These are phyloP conservation scores for Drechslerella coelobrocha DNA, from an alignment of 2,329 filamentous ascomycete genomes.

Conservation along the genomic window DNA sequence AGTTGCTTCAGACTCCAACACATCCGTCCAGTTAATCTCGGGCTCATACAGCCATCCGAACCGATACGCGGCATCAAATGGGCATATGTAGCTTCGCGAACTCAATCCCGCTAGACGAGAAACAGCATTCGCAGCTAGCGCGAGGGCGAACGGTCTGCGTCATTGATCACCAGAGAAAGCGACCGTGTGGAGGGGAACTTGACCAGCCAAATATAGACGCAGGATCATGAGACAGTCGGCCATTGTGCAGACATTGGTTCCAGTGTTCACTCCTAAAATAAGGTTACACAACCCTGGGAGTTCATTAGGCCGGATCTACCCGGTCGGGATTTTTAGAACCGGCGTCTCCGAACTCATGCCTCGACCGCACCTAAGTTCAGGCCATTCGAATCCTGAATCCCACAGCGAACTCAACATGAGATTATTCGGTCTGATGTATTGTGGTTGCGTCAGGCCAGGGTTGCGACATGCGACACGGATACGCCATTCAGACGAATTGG, in stretches of 20 bases:
- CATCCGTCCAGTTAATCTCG: neutral
- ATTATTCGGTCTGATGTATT: too few relatives aligned
- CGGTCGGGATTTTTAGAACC: constrained; percentile 37
- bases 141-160: neutral
- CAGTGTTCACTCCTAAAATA: constrained; percentile 16
- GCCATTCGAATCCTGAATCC: neutral
- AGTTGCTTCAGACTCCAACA: constrained; percentile 32
- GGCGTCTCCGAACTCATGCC: constrained; percentile 16
- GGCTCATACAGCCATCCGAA: neutral
- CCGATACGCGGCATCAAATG: neutral
- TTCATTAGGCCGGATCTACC: constrained; percentile 31
- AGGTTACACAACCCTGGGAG: constrained; percentile 42
- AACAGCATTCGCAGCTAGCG: neutral
- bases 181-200: constrained; percentile 19
- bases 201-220: constrained; percentile 20
- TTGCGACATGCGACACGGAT: too few relatives aligned
- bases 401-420: neutral
- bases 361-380: neutral
- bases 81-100: neutral
- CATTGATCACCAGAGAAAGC: too few relatives aligned
- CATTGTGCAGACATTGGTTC: constrained; percentile 15
- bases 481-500: too few relatives aligned
- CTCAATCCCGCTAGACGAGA: neutral
- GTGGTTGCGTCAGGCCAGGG: too few relatives aligned
- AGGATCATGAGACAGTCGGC: constrained; percentile 14